These are phyloP conservation scores for Sugiyamaella americana DNA, from an alignment of 805 yeast genomes.

Conservation along the genomic window DNA sequence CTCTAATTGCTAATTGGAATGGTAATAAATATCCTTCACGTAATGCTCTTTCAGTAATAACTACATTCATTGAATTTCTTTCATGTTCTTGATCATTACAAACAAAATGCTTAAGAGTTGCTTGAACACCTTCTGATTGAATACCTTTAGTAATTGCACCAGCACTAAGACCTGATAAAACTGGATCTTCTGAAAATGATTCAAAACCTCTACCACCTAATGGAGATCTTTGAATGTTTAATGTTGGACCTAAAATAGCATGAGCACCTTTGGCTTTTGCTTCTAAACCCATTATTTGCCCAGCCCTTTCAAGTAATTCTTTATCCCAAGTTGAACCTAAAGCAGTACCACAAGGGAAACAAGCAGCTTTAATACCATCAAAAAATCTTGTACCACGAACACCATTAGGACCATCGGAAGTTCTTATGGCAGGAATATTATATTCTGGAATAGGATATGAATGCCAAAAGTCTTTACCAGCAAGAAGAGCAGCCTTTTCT, in stretches of 20 bases:
- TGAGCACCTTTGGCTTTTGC: constrained; percentile 50
- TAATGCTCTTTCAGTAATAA: constrained; percentile 51
- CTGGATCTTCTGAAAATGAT: constrained; percentile 55
- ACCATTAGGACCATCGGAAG: constrained; percentile 61
- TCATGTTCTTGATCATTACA: constrained; percentile 57
- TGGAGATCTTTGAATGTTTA: constrained; percentile 49
- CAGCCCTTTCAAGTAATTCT: constrained; percentile 44
- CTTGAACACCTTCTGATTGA: constrained; percentile 44
- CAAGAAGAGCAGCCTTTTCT: constrained; percentile 30
- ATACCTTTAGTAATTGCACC: constrained; percentile 49
- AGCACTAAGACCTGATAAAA: constrained; percentile 40
- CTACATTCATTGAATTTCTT: constrained; percentile 42
- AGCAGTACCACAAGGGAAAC: constrained; percentile 58
- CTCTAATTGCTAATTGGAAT: constrained; percentile 50
- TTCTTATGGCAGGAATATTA: constrained; percentile 42
- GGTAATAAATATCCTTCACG: constrained; percentile 59
- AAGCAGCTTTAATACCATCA: constrained; percentile 47
- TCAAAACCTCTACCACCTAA: constrained; percentile 58
- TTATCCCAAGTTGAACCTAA: constrained; percentile 53
- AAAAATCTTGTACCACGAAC: constrained; percentile 53
- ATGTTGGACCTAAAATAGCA: constrained; percentile 44
- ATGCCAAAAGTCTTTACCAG: constrained; percentile 49
- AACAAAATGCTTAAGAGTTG: constrained; percentile 56
- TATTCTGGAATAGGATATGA: constrained; percentile 38
- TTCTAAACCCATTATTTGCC: constrained; percentile 48